phyloP scores from a whole-genome alignment of 306 rosid genomes.

The peach (Prunus persica) region Prunus_persica_NCBIv2 NC_034013.1:9724501-9725000 shows the following conservation, averaged over 20 bases:
- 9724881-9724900: slow-evolving; percentile 57
- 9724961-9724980: slow-evolving; percentile 55
- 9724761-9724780: slow-evolving; percentile 56
- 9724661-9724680: slow-evolving; percentile 29
- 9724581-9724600: slow-evolving; percentile 53
- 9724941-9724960: slow-evolving; percentile 41
- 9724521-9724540: slow-evolving; percentile 44
- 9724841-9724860: slow-evolving; percentile 14
- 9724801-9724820: slow-evolving; percentile 42
- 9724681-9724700: not conserved
- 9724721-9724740: slow-evolving; percentile 62
- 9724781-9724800: slow-evolving; percentile 64
- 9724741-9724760: slow-evolving; percentile 57
- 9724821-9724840: not conserved
- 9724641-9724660: slow-evolving; percentile 53
- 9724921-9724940: slow-evolving; percentile 51
- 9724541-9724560: slow-evolving; percentile 46
- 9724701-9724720: slow-evolving; percentile 41
- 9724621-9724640: slow-evolving; percentile 63
- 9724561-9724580: slow-evolving; percentile 44
- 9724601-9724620: slow-evolving; percentile 50
- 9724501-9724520: slow-evolving; percentile 35
- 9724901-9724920: slow-evolving; percentile 53
- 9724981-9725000: slow-evolving; percentile 42
- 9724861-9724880: slow-evolving; percentile 22